Percentiles rank a stretch among this genome's conserved stretches.
These are phyloP conservation scores for Huntiella decipiens DNA, from an alignment of 2,329 filamentous ascomycete genomes.

Conservation along the genomic window DNA sequence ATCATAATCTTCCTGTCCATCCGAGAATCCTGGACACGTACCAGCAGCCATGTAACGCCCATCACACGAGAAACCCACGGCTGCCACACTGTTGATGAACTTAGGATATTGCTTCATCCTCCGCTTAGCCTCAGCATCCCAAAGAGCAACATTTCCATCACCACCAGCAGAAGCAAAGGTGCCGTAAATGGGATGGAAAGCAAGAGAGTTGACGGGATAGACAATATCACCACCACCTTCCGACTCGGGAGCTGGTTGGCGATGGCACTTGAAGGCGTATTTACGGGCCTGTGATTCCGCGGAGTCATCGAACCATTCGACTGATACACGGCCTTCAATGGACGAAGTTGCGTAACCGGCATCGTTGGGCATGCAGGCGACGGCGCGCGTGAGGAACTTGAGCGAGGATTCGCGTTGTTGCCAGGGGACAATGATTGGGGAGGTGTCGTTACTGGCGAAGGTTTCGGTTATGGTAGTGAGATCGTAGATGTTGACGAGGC, in stretches of 20 bases:
- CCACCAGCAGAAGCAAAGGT: constrained; percentile 82
- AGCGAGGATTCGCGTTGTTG: constrained; percentile 84
- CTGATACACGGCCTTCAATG: constrained; percentile 88
- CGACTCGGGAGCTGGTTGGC: constrained; percentile 47
- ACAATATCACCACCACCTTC: constrained; percentile 51
- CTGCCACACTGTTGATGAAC: constrained; percentile 59
- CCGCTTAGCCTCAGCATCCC: constrained; percentile 82
- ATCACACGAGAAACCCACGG: constrained; percentile 56
- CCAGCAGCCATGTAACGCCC: constrained; percentile 64
- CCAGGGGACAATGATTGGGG: constrained; percentile 51
- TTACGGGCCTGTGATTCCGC: constrained; percentile 76
- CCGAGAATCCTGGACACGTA: constrained; percentile 76
- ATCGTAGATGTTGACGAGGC: constrained; percentile 90
- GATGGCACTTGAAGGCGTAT: constrained; percentile 97
- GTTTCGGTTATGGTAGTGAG: constrained; percentile 45
- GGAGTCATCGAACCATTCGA: constrained; percentile 93
- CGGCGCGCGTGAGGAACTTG: constrained; percentile 86
- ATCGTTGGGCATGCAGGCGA: constrained; percentile 93
- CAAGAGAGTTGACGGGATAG: constrained; percentile 76
- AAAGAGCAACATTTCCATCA: constrained; percentile 78
- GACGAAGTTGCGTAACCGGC: constrained; percentile 80
- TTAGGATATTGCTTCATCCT: constrained; percentile 79
- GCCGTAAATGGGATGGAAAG: constrained; percentile 66
- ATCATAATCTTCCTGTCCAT: constrained; percentile 58
- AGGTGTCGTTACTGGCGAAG: constrained; percentile 29